Percentiles rank a stretch among this genome's conserved stretches.
These are phyloP conservation scores for Trichaptum fuscoviolaceum DNA, from an alignment of 768 basidiomycete genomes.

Conservation along the genomic window DNA sequence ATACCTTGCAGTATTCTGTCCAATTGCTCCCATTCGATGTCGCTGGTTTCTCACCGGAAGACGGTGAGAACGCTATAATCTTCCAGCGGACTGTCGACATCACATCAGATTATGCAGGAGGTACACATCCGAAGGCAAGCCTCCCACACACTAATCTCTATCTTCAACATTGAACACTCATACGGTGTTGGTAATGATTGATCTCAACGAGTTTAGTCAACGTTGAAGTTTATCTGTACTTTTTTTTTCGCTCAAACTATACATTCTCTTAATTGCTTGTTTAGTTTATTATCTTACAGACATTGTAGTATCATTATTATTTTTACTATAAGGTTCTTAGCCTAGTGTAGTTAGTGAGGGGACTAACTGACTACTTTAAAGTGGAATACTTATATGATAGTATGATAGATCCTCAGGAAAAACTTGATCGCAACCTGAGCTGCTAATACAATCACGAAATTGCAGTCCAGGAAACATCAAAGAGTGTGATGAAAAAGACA, in stretches of 20 bases:
- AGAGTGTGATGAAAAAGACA: not conserved
- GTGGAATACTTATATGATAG: too few relatives aligned
- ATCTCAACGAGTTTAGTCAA: not conserved
- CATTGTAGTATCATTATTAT: too few relatives aligned
- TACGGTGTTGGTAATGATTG: not conserved
- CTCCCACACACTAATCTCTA: not conserved
- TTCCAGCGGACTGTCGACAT: constrained; percentile 1
- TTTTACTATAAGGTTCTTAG: too few relatives aligned
- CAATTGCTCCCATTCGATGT: constrained; percentile 1
- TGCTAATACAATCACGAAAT: too few relatives aligned
- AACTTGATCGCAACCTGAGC: too few relatives aligned
- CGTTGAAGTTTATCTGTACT: not conserved
- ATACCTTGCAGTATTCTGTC: not conserved
- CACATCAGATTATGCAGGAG: constrained; percentile 1
- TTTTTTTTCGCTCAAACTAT: not conserved
- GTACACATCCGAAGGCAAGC: not conserved
- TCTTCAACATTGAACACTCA: not conserved
- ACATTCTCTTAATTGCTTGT: not conserved
- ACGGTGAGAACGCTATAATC: not conserved
- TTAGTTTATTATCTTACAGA: not conserved
- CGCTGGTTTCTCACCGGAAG: constrained; percentile 2
- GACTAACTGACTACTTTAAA: too few relatives aligned
- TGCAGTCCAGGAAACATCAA: not conserved
- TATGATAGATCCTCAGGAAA: too few relatives aligned
- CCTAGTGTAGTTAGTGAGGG: too few relatives aligned